Conservation (phyloP, 2,329 filamentous ascomycete genomes). For the Cladophialophora psammophila region DNA sequence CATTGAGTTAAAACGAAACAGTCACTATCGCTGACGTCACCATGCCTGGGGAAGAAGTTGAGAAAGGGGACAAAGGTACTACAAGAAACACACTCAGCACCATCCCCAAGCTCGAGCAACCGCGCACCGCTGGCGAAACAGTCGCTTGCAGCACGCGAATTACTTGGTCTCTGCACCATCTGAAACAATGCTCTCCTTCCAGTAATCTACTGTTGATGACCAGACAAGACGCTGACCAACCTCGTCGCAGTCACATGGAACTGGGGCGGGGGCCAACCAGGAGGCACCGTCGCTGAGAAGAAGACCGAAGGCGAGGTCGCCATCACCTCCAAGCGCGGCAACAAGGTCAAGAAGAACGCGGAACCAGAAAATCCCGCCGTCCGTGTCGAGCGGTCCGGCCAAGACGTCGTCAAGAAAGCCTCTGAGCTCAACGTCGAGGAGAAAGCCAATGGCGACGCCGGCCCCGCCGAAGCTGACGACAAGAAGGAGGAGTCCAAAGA, state of each 20-base stretch:
- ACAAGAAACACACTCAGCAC: conserved; percentile 5
- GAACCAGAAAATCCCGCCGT: conserved; percentile 68
- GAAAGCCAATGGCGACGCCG: conserved; percentile 47
- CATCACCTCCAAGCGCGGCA: conserved; percentile 68
- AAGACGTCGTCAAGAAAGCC: conserved; percentile 70
- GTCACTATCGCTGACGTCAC: conserved; percentile 35
- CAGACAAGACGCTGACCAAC: conserved; percentile 6
- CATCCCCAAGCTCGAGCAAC: background rate
- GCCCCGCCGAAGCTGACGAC: conserved; percentile 47
- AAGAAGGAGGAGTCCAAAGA: conserved; percentile 50
- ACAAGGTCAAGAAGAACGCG: conserved; percentile 70
- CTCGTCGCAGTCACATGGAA: conserved; percentile 65
- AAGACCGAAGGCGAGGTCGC: conserved; percentile 66
- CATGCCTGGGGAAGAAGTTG: conserved; percentile 57
- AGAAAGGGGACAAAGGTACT: conserved; percentile 61
- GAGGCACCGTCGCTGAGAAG: conserved; percentile 64
- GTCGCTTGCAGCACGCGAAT: background rate
- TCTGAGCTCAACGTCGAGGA: conserved; percentile 66
- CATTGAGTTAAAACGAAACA: background rate
- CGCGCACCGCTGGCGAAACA: background rate
- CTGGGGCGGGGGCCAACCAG: conserved; percentile 64
- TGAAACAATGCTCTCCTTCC: background rate
- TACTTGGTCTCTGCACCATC: background rate
- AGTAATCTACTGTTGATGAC: background rate
- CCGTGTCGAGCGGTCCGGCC: conserved; percentile 64